Evolutionary conservation across 176 grass and related monocot genomes (phyloP), one percentile per base, ranked within the genome.

Genomic region (Hyparrhenia diplandra): DNA sequence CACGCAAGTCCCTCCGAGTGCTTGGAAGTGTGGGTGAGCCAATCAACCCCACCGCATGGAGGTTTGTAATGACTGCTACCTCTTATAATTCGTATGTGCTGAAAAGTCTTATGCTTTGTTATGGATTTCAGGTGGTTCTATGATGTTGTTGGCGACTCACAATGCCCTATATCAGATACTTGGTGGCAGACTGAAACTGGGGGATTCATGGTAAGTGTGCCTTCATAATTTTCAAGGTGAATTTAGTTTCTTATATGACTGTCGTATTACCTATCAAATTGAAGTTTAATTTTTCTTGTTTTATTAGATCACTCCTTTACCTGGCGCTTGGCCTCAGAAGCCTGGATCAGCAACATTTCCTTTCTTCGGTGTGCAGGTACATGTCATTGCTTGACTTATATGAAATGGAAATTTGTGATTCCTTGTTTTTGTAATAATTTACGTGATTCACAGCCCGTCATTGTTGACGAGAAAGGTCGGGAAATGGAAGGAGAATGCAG

Each of bases 161-260:
- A 82, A 85, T 93, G 96, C 69, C 92, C 92, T 54, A 95, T 99
- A 95, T 95, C 96, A 77, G 96, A 99, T 54, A 99, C 96, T 55
- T 99, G 92, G 96, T 99, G 96, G 96, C 96, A 99, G 88, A 99
- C 96, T 86, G 96, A 99, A 86, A 95, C 96, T 35, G 96, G 96
- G 71, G 96, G 96, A 62, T 95, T 99, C 85, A 99, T 99, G 96
- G 96, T 99, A 84, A 86, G 64, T 88, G 23, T 70, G 31, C 67
- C 32, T 67, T 77, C 67, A 62, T 35, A 46, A 30, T 60, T 39
- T 68, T 12, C 10, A 69, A 39, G 36, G 2, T 4, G 12, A 31
- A 51, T 24, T 82, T 11, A 5, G 61, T 80, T 16, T 30, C 61
- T 75, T 36, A 27, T 49, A 32, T 74, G 18, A 61, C 21, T 64